Base-by-base conservation (phyloP, 345 rosid genomes). In the Euphorbia lathyris region DNA sequence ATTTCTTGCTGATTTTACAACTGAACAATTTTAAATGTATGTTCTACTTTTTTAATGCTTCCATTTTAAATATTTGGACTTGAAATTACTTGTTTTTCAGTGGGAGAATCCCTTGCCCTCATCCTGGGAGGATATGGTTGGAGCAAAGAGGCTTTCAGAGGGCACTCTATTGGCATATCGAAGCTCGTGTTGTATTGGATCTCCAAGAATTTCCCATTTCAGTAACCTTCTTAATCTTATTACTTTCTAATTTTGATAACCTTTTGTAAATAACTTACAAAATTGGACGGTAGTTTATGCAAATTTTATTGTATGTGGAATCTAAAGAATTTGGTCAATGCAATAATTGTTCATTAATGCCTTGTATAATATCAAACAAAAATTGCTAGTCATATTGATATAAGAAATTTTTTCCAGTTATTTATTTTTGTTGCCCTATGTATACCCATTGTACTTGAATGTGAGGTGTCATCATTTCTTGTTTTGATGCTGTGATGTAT, bases 141-240 rank as follows among this genome's bases (percentile, higher is more conserved):
- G 98, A 94, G 85, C 98, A 94, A 80, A 81, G 96, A 76, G 98
- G 98, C 19, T 75, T 91, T 68, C 99, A 95, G 78, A 87, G 91
- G 78, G 90, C 96, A 5, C 80, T 95, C 19, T 95, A 95, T 61
- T 91, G 98, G 97, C 98, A 91, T 69, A 94, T 94, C n/a, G 97
- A 95, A 80, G 97, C 99, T 76, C 96, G 91, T 63, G 99, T 95
- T 34, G 97, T 91, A 36, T 86, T 95, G 69, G 97, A 95, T 81
- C 97, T 95, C 50, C 89, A 84, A 75, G 97, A 95, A 72, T 72
- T 81, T 70, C 78, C 74, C 40, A 72, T 83, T 70, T 87, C 93
- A 36, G 97, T 91, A 80, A 84, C 20, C 27, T 64, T 42, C 30
- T 40, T 10, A 22, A 63, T 22, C 48, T 63, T 40, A 5, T 63